Evolutionary conservation across 1,284 basidiomycete species (phyloP).

Genomic region (Malassezia dermatis): DNA sequence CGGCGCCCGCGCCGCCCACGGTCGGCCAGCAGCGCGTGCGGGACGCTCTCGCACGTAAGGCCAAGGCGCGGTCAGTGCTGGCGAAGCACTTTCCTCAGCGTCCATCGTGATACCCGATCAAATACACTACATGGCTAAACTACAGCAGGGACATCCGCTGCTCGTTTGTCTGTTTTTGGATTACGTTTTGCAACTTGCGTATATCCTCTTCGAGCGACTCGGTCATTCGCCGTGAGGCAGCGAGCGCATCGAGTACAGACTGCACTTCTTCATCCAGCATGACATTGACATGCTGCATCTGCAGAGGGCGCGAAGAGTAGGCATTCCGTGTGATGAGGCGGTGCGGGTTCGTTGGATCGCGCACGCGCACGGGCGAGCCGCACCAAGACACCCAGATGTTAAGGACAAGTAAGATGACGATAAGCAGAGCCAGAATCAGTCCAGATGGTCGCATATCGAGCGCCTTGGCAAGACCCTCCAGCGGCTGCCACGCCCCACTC

Average conservation of each 20-base stretch:
- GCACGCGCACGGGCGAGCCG: neutral
- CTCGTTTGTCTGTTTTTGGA: conserved; percentile 1
- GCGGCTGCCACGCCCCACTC: neutral
- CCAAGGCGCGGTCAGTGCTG: conserved; percentile 3
- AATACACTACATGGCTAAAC: neutral
- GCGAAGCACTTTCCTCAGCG: conserved; percentile 2
- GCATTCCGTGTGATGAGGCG: neutral
- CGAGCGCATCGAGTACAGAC: conserved; percentile 20
- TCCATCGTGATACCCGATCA: neutral
- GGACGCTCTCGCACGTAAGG: neutral
- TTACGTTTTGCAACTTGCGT: neutral
- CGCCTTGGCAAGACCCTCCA: neutral
- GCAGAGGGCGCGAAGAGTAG: neutral
- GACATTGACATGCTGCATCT: conserved; percentile 2
- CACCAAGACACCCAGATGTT: conserved; percentile 5
- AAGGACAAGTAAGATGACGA: conserved; percentile 8
- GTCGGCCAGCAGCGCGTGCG: neutral
- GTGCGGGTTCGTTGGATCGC: conserved; percentile 9
- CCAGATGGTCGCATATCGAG: conserved; percentile 4
- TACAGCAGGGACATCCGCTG: neutral
- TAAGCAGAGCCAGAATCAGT: conserved; percentile 3
- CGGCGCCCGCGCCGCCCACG: conserved; percentile 7
- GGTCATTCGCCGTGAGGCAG: conserved; percentile 18
- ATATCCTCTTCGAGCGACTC: conserved; percentile 12
- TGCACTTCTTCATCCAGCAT: conserved; percentile 11